Conservation (phyloP, 257 asterid genomes). For the Ilex asprella region DNA sequence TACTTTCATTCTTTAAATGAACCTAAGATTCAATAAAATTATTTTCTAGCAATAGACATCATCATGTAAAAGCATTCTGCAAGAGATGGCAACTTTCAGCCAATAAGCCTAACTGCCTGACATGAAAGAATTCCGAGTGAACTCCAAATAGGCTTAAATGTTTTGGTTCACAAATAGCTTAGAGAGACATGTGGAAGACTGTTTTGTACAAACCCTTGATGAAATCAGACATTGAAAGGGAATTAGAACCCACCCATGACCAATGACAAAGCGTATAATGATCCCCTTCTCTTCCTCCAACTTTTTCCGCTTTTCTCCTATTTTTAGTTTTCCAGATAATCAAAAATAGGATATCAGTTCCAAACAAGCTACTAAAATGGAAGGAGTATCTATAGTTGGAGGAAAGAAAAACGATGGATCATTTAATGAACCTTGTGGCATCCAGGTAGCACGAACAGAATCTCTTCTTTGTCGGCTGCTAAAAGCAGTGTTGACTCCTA, state of each 20-base stretch:
- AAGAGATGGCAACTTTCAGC: background rate
- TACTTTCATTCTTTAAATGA: no score
- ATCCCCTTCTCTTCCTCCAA: background rate
- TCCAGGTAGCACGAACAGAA: constrained; percentile 1
- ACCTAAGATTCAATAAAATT: background rate
- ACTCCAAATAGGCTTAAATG: no score
- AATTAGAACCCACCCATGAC: background rate
- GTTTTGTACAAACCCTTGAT: no score
- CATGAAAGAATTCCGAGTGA: background rate
- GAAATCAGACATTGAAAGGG: background rate
- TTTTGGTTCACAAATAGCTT: no score
- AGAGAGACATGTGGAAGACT: no score
- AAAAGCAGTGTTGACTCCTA: constrained; percentile 1
- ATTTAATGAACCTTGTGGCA: constrained; percentile 3
- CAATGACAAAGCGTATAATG: background rate
- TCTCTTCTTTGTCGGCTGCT: constrained; percentile 3
- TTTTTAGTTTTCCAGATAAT: background rate
- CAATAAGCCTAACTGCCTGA: background rate
- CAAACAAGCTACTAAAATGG: background rate
- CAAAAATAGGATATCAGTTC: background rate
- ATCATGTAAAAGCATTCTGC: background rate
- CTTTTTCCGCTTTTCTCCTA: background rate
- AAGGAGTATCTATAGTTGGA: background rate
- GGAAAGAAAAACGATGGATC: background rate
- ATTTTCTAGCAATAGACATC: background rate